phyloP scores from a whole-genome alignment of 495 filamentous ascomycete genomes.

The Astrothelium subdiscretum region DNA sequence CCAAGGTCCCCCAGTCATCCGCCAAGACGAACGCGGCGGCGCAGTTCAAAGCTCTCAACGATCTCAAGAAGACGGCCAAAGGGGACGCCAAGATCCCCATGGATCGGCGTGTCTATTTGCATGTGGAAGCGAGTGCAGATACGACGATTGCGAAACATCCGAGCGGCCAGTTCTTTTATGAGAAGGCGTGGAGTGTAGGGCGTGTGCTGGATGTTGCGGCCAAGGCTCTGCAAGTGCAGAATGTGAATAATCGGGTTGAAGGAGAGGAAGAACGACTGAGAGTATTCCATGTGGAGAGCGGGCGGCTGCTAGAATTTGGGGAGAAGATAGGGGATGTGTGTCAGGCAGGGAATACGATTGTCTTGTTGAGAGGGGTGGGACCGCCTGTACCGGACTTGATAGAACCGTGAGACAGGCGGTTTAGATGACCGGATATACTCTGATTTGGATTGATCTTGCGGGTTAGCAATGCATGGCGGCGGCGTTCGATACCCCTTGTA shows the following conservation, averaged over 20 bases:
- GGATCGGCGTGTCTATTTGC: conserved; percentile 74
- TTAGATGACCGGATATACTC: neutral
- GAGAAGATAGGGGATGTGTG: conserved; percentile 65
- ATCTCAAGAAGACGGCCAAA: conserved; percentile 74
- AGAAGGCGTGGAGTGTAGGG: conserved; percentile 76
- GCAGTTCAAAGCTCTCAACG: conserved; percentile 52
- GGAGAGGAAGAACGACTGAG: conserved; percentile 48
- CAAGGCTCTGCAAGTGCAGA: conserved; percentile 51
- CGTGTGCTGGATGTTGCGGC: conserved; percentile 81
- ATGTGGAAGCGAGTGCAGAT: conserved; percentile 75
- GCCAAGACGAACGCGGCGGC: conserved; percentile 42
- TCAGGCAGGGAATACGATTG: conserved; percentile 74
- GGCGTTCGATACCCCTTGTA: neutral
- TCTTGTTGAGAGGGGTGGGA: conserved; percentile 75
- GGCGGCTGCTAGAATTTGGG: conserved; percentile 70
- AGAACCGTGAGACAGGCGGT: conserved; percentile 14
- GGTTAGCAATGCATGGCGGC: neutral
- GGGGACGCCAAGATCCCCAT: conserved; percentile 68
- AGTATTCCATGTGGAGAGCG: conserved; percentile 86
- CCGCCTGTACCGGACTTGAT: conserved; percentile 42
- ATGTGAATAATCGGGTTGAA: conserved; percentile 26
- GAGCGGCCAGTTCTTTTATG: conserved; percentile 66
- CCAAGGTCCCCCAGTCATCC: conserved; percentile 31
- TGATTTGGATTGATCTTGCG: neutral
- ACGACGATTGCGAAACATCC: conserved; percentile 51